Evolutionary conservation across 129 eudicot genomes (phyloP).

Genomic region (Flaveria bidentis): DNA sequence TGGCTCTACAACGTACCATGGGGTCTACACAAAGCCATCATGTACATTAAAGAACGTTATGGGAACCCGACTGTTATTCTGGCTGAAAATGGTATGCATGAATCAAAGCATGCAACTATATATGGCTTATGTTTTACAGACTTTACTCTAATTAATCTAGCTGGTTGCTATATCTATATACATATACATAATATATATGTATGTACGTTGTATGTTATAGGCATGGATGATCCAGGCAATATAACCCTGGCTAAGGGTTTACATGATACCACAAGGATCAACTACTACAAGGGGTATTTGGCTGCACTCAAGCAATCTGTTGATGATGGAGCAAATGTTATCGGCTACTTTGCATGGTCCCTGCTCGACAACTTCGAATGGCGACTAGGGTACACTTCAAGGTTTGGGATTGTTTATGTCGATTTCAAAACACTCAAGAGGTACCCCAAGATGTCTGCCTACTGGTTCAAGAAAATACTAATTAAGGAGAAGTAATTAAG

Average conservation of each 20-base stretch:
- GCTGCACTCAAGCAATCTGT: constrained; percentile 57
- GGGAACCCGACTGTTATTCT: constrained; percentile 75
- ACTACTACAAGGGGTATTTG: constrained; percentile 72
- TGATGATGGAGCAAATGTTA: constrained; percentile 77
- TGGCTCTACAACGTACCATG: constrained; percentile 95
- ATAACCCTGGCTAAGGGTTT: constrained; percentile 65
- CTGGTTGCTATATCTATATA: neutral
- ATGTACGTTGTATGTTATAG: constrained; percentile 35
- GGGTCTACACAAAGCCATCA: constrained; percentile 81
- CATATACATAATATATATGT: too few species aligned
- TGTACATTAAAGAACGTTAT: constrained; percentile 67
- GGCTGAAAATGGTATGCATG: constrained; percentile 74
- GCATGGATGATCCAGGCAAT: constrained; percentile 94
- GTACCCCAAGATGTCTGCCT: constrained; percentile 83
- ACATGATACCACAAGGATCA: constrained; percentile 61
- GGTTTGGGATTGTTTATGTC: constrained; percentile 84
- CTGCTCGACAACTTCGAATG: constrained; percentile 90
- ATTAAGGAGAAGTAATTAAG: constrained; percentile 27
- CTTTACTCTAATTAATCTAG: neutral
- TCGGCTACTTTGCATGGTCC: constrained; percentile 95
- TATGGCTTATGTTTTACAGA: neutral
- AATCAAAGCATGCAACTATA: neutral
- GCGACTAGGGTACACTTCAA: constrained; percentile 85
- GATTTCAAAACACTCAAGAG: constrained; percentile 81
- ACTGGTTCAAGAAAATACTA: constrained; percentile 72